phyloP scores from a whole-genome alignment of 495 filamentous ascomycete species.

The Xylaria telfairii region DNA sequence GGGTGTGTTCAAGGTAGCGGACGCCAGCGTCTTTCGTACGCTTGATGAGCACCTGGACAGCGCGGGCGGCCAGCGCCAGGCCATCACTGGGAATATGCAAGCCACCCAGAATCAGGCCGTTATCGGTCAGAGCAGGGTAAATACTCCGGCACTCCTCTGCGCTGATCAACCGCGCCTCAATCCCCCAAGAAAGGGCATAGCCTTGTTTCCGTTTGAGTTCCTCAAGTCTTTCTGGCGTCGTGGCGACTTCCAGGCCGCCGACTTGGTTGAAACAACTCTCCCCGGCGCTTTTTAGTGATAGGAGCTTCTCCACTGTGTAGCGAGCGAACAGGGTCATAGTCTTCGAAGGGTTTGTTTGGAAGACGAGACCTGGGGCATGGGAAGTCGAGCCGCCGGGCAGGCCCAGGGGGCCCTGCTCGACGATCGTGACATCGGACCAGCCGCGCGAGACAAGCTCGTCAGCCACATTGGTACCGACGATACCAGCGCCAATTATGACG shows the following conservation, averaged over 20 bases:
- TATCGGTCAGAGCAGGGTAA: conserved; percentile 51
- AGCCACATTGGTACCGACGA: conserved; percentile 59
- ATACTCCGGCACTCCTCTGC: conserved; percentile 50
- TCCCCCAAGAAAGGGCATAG: conserved; percentile 55
- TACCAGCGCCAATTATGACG: conserved; percentile 61
- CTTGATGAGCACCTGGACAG: conserved; percentile 56
- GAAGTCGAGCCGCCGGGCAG: conserved; percentile 61
- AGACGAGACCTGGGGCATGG: conserved; percentile 60
- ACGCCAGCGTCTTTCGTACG: conserved; percentile 55
- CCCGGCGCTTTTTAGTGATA: conserved; percentile 31
- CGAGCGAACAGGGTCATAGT: conserved; percentile 56
- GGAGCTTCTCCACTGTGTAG: conserved; percentile 57
- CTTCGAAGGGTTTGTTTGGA: conserved; percentile 57
- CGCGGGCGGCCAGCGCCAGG: conserved; percentile 56
- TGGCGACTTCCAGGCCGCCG: conserved; percentile 58
- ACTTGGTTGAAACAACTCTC: conserved; percentile 60
- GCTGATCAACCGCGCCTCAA: conserved; percentile 50
- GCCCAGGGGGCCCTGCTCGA: conserved; percentile 58
- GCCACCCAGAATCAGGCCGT: conserved; percentile 53
- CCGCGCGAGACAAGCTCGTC: conserved; percentile 59
- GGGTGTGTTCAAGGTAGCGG: conserved; percentile 51
- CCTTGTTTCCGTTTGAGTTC: conserved; percentile 60
- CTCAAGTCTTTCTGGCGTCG: conserved; percentile 53
- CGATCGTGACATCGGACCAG: conserved; percentile 59
- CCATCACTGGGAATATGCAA: conserved; percentile 59